Evolutionary conservation across 768 basidiomycete species (phyloP).

Genomic region (Exidia glandulosa): DNA sequence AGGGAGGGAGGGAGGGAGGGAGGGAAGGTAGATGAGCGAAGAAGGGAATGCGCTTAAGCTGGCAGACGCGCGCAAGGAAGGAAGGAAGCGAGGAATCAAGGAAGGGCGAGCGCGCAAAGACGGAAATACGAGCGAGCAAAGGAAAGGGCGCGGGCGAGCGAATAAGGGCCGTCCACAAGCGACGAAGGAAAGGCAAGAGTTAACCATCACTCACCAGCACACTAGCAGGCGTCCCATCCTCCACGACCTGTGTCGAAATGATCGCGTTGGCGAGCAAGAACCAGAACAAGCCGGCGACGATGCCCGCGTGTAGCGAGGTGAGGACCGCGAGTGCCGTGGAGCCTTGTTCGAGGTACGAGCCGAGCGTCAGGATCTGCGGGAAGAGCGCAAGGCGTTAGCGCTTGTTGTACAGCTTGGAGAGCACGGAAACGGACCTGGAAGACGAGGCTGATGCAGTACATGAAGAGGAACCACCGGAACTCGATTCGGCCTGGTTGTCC

Average conservation of each 20-base stretch:
- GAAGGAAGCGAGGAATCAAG: too few relatives aligned
- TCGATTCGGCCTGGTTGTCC: conserved; percentile 48
- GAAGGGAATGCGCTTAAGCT: too few relatives aligned
- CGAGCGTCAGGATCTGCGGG: conserved; percentile 76
- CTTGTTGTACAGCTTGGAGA: too few relatives aligned
- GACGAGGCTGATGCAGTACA: conserved; percentile 63
- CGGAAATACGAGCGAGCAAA: background rate
- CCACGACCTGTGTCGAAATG: conserved; percentile 81
- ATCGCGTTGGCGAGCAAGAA: conserved; percentile 56
- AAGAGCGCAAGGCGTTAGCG: too few relatives aligned
- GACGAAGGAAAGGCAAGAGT: conserved; percentile 1
- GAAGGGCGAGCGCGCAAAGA: conserved; percentile 3
- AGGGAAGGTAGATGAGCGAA: too few relatives aligned
- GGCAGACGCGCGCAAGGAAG: too few relatives aligned
- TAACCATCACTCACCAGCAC: conserved; percentile 47
- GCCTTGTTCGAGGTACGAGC: conserved; percentile 70
- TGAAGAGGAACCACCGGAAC: conserved; percentile 48
- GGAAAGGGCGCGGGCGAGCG: background rate
- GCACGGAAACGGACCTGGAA: too few relatives aligned
- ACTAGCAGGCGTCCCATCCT: conserved; percentile 73
- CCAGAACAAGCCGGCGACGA: conserved; percentile 75
- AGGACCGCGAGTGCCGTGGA: conserved; percentile 55
- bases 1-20: too few relatives aligned
- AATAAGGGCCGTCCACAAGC: background rate
- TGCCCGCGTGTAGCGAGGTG: conserved; percentile 68